Base-by-base conservation (phyloP, 495 filamentous ascomycete species). In the Aspergillus steynii region DNA sequence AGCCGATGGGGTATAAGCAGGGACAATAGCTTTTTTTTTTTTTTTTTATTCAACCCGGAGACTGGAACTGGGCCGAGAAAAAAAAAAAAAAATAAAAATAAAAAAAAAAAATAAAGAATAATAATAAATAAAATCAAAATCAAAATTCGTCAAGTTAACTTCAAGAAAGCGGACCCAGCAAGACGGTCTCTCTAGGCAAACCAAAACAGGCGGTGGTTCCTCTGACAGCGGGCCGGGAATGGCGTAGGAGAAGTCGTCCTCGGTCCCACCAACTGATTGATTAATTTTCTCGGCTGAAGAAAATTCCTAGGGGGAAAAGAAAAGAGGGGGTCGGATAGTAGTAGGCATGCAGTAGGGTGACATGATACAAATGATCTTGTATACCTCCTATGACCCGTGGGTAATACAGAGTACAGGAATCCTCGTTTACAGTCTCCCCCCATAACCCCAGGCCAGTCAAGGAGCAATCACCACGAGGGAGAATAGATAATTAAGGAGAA, bases 171-270 rank as follows among this genome's bases (percentile, higher is more conserved):
- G 64, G 64, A 65, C 60, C 63, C 66, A 29, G 29, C 26, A 54
- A 57, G 61, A 50, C 32, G 45, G 47, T 12, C 48, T 46, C 42
- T 31, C 46, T 29, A 50, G 53, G 32, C 34, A 50, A 55, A 15
- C 50, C 45, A 51, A 26, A 48, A 31, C 27, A 54, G 52, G 42
- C 47, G 28, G 58, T 61, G 60, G 55, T 60, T 60, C 50, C 61
- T 64, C 60, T 68, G 63, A 66, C 61, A 69, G 59, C 61, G 63
- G 63, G 61, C 55, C 66, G 58, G 52, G 32, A 63, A 58, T 65
- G 53, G 56, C 53, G 31, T 58, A 50, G 32, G 49, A 57, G 54
- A 20, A 57, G 55, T 31, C 49, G 58, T 57, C 49, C 46, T 47
- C 25, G 60, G 62, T 62, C 60, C 61, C 65, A 65, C 59, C 46